Evolutionary conservation across 2,329 filamentous ascomycete genomes (phyloP).

Genomic region (Aspergillus sp.): DNA sequence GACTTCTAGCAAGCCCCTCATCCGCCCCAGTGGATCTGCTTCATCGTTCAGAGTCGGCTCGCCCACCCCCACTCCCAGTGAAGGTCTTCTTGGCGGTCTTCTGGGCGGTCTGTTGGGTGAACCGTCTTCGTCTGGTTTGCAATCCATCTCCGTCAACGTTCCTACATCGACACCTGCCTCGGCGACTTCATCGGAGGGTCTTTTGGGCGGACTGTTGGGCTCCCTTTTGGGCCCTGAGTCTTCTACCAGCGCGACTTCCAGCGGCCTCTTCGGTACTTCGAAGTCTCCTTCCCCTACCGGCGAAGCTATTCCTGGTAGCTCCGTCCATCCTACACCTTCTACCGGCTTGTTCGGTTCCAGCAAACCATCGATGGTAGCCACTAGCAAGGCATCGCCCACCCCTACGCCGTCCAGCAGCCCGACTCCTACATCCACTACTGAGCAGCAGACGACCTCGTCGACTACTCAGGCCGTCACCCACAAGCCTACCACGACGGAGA

Average conservation of each 20-base stretch:
- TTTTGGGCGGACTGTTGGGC: not conserved
- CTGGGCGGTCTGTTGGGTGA: constrained; percentile 1
- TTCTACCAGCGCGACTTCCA: constrained; percentile 3
- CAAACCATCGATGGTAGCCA: constrained; percentile 2
- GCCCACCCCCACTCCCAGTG: constrained; percentile 1
- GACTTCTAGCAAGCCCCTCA: not conserved
- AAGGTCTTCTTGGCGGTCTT: constrained; percentile 7
- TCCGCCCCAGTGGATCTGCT: not conserved
- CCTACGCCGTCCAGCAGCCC: constrained; percentile 16
- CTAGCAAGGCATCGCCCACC: constrained; percentile 3
- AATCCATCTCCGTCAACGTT: not conserved
- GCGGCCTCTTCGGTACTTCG: not conserved
- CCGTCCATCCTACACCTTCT: constrained; percentile 5
- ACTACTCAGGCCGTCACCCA: constrained; percentile 22
- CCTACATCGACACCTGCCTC: constrained; percentile 3
- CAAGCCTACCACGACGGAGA: constrained; percentile 36
- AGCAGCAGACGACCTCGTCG: constrained; percentile 2
- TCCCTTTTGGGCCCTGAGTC: not conserved
- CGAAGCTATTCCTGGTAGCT: constrained; percentile 1
- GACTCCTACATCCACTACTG: constrained; percentile 12
- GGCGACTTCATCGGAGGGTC: not conserved
- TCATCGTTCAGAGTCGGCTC: not conserved
- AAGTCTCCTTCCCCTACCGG: not conserved
- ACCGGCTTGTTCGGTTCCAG: constrained; percentile 8
- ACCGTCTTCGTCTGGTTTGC: constrained; percentile 1